Conservation (phyloP, 345 rosid species). For the Mallotus nudiflorus region DNA sequence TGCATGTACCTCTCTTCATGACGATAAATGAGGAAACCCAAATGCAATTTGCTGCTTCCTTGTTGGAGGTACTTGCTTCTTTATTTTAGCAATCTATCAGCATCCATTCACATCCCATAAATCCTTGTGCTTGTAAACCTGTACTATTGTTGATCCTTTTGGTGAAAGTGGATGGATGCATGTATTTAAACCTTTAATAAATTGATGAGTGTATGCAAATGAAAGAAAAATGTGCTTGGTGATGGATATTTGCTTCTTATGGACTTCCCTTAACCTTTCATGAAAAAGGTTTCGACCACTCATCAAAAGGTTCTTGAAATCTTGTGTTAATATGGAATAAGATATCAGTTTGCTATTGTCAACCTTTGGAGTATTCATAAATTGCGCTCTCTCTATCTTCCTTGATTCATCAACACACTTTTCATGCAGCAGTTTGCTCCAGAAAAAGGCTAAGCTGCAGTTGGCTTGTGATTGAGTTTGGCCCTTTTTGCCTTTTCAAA, state of each 20-base stretch:
- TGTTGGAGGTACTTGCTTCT: conserved; percentile 89
- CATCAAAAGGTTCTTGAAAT: conserved; percentile 11
- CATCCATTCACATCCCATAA: conserved; percentile 20
- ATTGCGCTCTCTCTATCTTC: background rate
- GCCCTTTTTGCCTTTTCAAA: background rate
- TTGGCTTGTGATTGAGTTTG: background rate
- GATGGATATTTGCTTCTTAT: conserved; percentile 15
- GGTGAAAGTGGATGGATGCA: conserved; percentile 20
- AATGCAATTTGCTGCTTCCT: conserved; percentile 82
- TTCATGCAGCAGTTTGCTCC: background rate
- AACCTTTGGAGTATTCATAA: background rate
- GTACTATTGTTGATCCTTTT: conserved; percentile 17
- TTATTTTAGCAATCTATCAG: conserved; percentile 40
- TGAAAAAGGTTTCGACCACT: background rate
- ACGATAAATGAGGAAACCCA: conserved; percentile 88
- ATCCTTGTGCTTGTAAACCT: conserved; percentile 18
- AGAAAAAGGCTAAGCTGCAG: background rate
- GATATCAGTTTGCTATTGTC: conserved; percentile 14
- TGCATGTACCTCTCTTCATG: conserved; percentile 92
- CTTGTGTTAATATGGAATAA: conserved; percentile 33
- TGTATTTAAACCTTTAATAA: conserved; percentile 36
- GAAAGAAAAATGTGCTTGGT: conserved; percentile 18
- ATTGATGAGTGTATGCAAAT: conserved; percentile 26
- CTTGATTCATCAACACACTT: background rate
- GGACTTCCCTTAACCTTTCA: conserved; percentile 22